A percentile compares a stretch with the other conserved stretches of the same genome.
These are phyloP conservation scores for Arthrinium puccinioides DNA, from an alignment of 2,329 filamentous ascomycete genomes.

Conservation along the genomic window DNA sequence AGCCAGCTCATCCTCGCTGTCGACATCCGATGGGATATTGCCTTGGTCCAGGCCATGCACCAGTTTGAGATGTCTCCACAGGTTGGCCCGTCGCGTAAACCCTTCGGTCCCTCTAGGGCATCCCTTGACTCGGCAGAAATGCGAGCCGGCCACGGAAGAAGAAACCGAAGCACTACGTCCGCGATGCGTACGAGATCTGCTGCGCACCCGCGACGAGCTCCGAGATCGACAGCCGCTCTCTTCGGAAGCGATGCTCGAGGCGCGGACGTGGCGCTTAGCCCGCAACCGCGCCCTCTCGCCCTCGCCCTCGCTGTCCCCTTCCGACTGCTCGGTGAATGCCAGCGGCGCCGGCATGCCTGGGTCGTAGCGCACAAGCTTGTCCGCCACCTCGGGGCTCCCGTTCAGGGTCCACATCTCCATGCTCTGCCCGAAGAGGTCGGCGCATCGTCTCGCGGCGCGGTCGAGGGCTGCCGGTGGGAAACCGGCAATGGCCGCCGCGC, in stretches of 20 bases:
- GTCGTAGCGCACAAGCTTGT: slow-evolving; percentile 16
- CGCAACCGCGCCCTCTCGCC: neutral
- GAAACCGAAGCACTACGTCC: slow-evolving; percentile 13
- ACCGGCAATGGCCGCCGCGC: slow-evolving; percentile 67
- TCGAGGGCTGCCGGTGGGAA: slow-evolving; percentile 60
- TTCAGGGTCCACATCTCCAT: slow-evolving; percentile 56
- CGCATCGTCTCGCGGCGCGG: slow-evolving; percentile 66
- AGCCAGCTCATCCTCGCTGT: slow-evolving; percentile 45
- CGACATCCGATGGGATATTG: slow-evolving; percentile 16
- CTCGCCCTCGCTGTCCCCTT: slow-evolving; percentile 9
- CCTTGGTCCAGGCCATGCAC: slow-evolving; percentile 28
- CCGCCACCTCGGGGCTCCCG: slow-evolving; percentile 1
- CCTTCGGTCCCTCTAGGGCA: slow-evolving; percentile 28
- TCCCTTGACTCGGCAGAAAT: slow-evolving; percentile 26
- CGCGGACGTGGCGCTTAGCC: slow-evolving; percentile 2
- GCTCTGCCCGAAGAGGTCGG: slow-evolving; percentile 64
- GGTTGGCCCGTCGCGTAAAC: slow-evolving; percentile 27
- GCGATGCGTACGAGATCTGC: too few species aligned
- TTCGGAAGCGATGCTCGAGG: slow-evolving; percentile 5
- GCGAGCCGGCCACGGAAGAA: slow-evolving; percentile 10
- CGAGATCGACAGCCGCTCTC: slow-evolving; percentile 4
- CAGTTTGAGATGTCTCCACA: slow-evolving; percentile 35
- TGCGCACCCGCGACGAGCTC: slow-evolving; percentile 1
- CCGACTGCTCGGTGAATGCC: slow-evolving; percentile 5
- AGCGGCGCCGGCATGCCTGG: slow-evolving; percentile 16